Evolutionary conservation across 139 green algal genomes (phyloP), one percentile per base, ranked within the genome.

Genomic region (Desmodesmus armatus): DNA sequence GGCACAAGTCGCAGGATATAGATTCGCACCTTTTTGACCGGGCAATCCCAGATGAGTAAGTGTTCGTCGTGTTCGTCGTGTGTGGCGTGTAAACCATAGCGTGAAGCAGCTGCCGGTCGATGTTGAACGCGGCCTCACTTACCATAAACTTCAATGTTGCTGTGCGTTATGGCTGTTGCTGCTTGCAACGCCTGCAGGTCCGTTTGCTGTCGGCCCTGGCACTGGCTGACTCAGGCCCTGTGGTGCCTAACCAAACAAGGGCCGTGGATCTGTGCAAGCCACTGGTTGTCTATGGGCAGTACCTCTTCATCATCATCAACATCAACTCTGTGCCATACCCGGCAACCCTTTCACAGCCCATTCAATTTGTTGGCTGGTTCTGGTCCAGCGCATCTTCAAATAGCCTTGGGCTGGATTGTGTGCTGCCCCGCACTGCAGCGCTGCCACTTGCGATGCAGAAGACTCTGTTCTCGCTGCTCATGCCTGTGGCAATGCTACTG

Each of bases 271-370:
- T 69, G 60, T 29, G 35, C 7, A 6, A 9, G n/a, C 60, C n/a
- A 29, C 60, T 69, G n/a, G 60, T 69, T 25, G n/a, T 69, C n/a
- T 69, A 69, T 27, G 37, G 35, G 60, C 60, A 69, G 60, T 69
- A 69, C 6, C 7, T 9, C 6, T 29, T 69, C n/a, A 69, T 69
- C 60, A 6, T 69, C 21, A 29, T 29, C 19, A 39, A 29, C 25
- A 29, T 69, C n/a, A 69, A 25, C 19, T 5, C 7, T 39, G 60
- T 69, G 3, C 7, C 35, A 9, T 29, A 39, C n/a, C 60, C 60
- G 19, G 60, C n/a, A 1, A n/a, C n/a, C 3, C 60, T 69, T 39
- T n/a, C 60, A 39, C 21, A 69, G 7, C 60, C 60, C 21, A n/a
- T 69, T n/a, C n/a, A 40, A 9, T n/a, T 29, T 3, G n/a, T 69